These are phyloP conservation scores for Fusarium avenaceum DNA, from an alignment of 2,329 filamentous ascomycete species.

Conservation along the genomic window DNA sequence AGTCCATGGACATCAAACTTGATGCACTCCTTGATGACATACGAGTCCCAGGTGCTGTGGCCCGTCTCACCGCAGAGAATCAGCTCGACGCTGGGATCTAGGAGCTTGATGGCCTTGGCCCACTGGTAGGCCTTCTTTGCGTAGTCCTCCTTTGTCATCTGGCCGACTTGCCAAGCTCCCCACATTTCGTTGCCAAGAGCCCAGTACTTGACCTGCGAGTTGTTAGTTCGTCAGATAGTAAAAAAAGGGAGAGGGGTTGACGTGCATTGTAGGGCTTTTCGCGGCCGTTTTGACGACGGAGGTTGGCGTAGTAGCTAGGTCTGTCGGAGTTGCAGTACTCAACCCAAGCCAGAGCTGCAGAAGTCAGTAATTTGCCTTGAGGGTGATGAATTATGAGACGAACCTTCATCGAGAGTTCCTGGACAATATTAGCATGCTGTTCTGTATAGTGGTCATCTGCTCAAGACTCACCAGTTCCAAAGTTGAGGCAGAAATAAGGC, in stretches of 20 bases:
- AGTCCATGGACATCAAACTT: conserved; percentile 55
- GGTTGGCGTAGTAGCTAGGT: conserved; percentile 85
- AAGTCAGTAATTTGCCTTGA: neutral
- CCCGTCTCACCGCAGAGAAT: conserved; percentile 82
- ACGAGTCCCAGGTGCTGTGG: conserved; percentile 77
- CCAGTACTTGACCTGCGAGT: conserved; percentile 78
- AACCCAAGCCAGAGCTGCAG: conserved; percentile 71
- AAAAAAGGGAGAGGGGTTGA: fast-evolving
- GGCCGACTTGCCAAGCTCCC: conserved; percentile 76
- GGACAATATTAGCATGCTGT: neutral
- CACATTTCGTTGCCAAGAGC: conserved; percentile 82
- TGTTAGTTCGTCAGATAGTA: neutral
- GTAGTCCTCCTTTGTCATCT: conserved; percentile 78
- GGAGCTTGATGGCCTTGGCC: conserved; percentile 79
- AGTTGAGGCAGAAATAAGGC: conserved; percentile 84
- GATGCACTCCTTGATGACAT: conserved; percentile 78
- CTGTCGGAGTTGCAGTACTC: conserved; percentile 88
- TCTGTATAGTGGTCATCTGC: no score
- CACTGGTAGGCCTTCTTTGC: conserved; percentile 77
- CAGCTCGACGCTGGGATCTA: conserved; percentile 77
- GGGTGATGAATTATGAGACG: neutral
- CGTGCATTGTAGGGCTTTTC: conserved; percentile 77
- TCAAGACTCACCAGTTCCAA: conserved; percentile 74
- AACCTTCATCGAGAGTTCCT: conserved; percentile 58
- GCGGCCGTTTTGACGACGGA: conserved; percentile 80